Base-by-base conservation (phyloP, 768 basidiomycete species). In the Kwoniella europaea region DNA sequence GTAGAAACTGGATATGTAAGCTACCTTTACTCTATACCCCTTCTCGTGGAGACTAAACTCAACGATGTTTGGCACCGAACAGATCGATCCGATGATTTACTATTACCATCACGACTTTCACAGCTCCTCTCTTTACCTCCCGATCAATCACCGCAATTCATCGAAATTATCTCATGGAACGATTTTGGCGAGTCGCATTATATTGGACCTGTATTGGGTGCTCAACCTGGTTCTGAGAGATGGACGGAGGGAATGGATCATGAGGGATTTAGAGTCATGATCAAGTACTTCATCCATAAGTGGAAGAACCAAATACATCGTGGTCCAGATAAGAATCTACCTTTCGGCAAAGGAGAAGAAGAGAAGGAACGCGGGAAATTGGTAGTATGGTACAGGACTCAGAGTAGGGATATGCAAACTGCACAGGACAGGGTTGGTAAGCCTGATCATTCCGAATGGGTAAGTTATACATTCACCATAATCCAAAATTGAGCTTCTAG, bases 121-220 rank as follows among this genome's bases (percentile, higher is more conserved):
- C 71, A 81, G 22, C 66, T 84, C 18, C 68, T 84, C 24, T 58
- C 65, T 2, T 71, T 81, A 24, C 68, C 74, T 24, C 46, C 43
- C 12, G 10, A 61, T 12, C 22, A 69, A 50, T 68, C 63, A 43
- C 83, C 82, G 1, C 68, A 76, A n/a, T 76, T 83, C 35, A 79
- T 84, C 9, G 79, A 84, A 61, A 72, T 84, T 15, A 77, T 84
- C 56, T 80, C 76, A 56, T 84, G 84, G 84, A 84, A 84, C 71
- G 84, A 84, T 69, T 80, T 71, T 57, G 84, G 84, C 24, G 83
- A 83, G 61, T 79, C 75, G 10, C 80, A 82, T 54, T 72, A 74
- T 42, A 78, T 84, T 35, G 82, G 79, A 2, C 84, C 84, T 10
- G 59, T 83, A 16, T 54, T 75, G 2, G 82, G 82, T 5, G 78